A percentile compares a stretch with the other conserved stretches of the same genome.
phyloP scores from a whole-genome alignment of 108 stramenopile genomes.

The Fistulifera solaris region DNA sequence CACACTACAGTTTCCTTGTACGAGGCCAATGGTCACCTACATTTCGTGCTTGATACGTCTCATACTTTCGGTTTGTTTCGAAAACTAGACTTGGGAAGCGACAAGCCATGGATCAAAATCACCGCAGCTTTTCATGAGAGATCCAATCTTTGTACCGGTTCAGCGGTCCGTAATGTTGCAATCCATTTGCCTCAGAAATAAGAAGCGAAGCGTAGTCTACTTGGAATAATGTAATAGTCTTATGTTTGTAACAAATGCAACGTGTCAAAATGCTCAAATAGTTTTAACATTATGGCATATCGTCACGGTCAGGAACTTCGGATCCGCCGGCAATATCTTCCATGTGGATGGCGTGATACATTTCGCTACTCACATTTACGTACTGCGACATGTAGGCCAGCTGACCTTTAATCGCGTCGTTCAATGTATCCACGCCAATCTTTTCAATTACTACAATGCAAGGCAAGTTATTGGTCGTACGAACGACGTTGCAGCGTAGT shows the following conservation, averaged over 20 bases:
- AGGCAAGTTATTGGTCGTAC: slow-evolving; percentile 63
- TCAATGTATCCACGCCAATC: slow-evolving; percentile 34
- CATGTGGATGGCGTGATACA: slow-evolving; percentile 49
- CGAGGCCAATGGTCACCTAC: slow-evolving; percentile 42
- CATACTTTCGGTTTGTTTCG: slow-evolving; percentile 54
- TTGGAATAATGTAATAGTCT: no score
- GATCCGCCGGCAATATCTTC: slow-evolving; percentile 46
- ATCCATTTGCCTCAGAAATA: slow-evolving; percentile 13
- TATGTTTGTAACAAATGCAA: no score
- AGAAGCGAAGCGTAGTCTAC: no score
- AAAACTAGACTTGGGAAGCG: slow-evolving; percentile 36
- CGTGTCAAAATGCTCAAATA: no score
- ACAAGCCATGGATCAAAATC: slow-evolving; percentile 50
- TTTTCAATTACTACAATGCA: slow-evolving; percentile 62
- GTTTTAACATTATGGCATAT: no score
- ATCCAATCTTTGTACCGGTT: slow-evolving; percentile 46
- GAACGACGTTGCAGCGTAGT: slow-evolving; percentile 41
- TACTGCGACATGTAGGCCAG: slow-evolving; percentile 49
- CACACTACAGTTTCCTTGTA: slow-evolving; percentile 36
- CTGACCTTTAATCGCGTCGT: slow-evolving; percentile 50
- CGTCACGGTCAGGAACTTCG: not conserved
- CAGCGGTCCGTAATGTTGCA: slow-evolving; percentile 33
- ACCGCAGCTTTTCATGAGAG: slow-evolving; percentile 52
- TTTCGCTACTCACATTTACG: slow-evolving; percentile 53
- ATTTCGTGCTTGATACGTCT: slow-evolving; percentile 39